These are phyloP conservation scores for Globisporangium apiculatum DNA, from an alignment of 352 stramenopile genomes.

Conservation along the genomic window DNA sequence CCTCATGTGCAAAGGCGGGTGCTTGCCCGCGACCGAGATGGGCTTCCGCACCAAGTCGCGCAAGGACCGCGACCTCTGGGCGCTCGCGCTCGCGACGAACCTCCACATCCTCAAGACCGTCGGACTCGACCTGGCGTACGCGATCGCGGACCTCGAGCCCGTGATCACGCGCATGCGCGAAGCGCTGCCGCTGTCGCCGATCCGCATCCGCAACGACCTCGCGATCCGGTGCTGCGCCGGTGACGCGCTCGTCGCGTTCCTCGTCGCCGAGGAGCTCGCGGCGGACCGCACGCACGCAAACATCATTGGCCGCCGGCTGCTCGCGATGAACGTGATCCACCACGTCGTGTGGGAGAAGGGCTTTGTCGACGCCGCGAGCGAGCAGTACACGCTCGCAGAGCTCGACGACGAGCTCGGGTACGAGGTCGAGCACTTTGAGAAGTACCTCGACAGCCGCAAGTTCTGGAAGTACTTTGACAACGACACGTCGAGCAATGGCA, in stretches of 20 bases:
- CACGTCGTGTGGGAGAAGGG: constrained; percentile 82
- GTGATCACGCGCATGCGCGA: constrained; percentile 52
- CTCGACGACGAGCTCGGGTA: constrained; percentile 55
- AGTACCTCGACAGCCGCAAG: constrained; percentile 74
- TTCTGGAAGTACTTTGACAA: constrained; percentile 78
- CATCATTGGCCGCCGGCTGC: constrained; percentile 42
- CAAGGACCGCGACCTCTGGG: constrained; percentile 74
- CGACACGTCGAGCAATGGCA: constrained; percentile 17
- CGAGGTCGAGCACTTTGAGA: constrained; percentile 67
- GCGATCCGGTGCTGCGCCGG: constrained; percentile 56
- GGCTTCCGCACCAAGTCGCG: constrained; percentile 73
- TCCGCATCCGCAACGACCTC: constrained; percentile 62
- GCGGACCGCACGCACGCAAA: constrained; percentile 43
- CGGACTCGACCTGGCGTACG: constrained; percentile 43
- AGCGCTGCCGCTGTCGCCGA: constrained; percentile 41
- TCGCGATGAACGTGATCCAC: constrained; percentile 83
- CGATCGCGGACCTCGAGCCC: constrained; percentile 41
- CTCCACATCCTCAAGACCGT: constrained; percentile 41
- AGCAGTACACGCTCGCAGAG: constrained; percentile 65
- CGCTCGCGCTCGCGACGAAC: constrained; percentile 57
- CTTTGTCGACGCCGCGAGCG: constrained; percentile 58
- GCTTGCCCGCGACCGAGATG: constrained; percentile 60
- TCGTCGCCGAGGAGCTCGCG: constrained; percentile 46
- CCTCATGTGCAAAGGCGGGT: constrained; percentile 57
- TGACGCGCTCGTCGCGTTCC: constrained; percentile 63